Evolutionary conservation across 75 land plant species (phyloP), one percentile per base, ranked within the genome.

Genomic region (Chamaecyparis obtusa): DNA sequence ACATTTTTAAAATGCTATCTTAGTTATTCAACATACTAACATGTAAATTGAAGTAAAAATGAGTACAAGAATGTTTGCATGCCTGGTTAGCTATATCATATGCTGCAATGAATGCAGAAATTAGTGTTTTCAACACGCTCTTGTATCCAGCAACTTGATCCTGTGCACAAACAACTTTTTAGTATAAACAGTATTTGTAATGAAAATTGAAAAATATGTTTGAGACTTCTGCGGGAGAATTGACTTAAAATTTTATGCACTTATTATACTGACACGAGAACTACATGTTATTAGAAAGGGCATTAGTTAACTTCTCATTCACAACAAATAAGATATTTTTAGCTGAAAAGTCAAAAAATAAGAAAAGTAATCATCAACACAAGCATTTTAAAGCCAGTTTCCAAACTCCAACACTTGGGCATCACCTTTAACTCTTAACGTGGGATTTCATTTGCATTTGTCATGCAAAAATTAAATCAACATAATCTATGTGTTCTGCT

Each of bases 51-150:
- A 81, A 87, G 76, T 87, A 8, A 16, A 30, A 56, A 56, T 37
- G 32, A 79, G 81, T 82, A 30, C 13, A 54, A 33, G n/a, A 75
- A 84, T 85, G 24, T 82, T 81, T 33, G 15, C 60, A 21, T 89
- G 96, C 96, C 95, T 94, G 96, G 83, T 86, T 88, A 75, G 86
- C 90, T 44, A 94, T 92, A 74, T 98, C 99, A 90, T 96, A 98
- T 54, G 96, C 92, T 71, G 99, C 97, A 91, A 95, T 88, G 89
- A 96, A 98, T 36, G 95, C 92, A 78, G 99, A 92, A 39, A 94
- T 86, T 69, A 95, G 85, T 35, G 99, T 98, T 89, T 95, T 96
- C 87, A 98, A 78, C 74, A 96, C 94, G 86, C 98, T 94, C 48
- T 91, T 89, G 88, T 94, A 98, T 55, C 96, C 98, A 90, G 91